A percentile compares a stretch with the other conserved stretches of the same genome.
phyloP scores from a whole-genome alignment of 2,329 filamentous ascomycete species.

The Trichoderma afroharzianum region DNA sequence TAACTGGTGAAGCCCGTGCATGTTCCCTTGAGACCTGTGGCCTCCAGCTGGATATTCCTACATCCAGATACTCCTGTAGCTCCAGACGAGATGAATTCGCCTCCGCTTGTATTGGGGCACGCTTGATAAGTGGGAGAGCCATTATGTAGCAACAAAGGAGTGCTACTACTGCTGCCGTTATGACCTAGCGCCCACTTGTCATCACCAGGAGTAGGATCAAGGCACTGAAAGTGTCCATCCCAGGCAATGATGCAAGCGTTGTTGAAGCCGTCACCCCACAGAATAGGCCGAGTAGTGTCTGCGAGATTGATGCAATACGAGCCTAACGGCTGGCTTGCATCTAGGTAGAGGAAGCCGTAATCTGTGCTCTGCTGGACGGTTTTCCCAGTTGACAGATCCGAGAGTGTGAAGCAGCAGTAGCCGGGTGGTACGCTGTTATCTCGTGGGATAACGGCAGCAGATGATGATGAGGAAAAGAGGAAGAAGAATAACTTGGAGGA shows the following conservation, averaged over 20 bases:
- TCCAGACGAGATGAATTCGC: constrained; percentile 25
- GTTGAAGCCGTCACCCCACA: constrained; percentile 26
- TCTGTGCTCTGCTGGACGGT: constrained; percentile 27
- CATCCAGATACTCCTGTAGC: constrained; percentile 23
- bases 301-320: constrained; percentile 33
- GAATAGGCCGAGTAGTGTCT: constrained; percentile 22
- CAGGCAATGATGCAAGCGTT: constrained; percentile 33
- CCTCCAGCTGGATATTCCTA: constrained; percentile 26
- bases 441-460: constrained; percentile 20
- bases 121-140: constrained; percentile 25
- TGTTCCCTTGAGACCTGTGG: constrained; percentile 26
- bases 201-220: constrained; percentile 31
- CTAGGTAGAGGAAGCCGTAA: constrained; percentile 29
- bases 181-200: constrained; percentile 28
- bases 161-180: constrained; percentile 21
- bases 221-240: constrained; percentile 28
- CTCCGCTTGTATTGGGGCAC: constrained; percentile 25
- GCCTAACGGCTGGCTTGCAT: constrained; percentile 23
- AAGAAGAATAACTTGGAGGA: constrained; percentile 17
- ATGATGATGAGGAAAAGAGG: constrained; percentile 23
- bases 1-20: constrained; percentile 20
- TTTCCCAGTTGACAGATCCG: constrained; percentile 24
- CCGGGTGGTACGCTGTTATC: constrained; percentile 22
- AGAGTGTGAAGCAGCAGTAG: constrained; percentile 33
- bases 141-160: constrained; percentile 26